These are phyloP conservation scores for Urtica urens DNA, from an alignment of 306 rosid species.

Conservation along the genomic window DNA sequence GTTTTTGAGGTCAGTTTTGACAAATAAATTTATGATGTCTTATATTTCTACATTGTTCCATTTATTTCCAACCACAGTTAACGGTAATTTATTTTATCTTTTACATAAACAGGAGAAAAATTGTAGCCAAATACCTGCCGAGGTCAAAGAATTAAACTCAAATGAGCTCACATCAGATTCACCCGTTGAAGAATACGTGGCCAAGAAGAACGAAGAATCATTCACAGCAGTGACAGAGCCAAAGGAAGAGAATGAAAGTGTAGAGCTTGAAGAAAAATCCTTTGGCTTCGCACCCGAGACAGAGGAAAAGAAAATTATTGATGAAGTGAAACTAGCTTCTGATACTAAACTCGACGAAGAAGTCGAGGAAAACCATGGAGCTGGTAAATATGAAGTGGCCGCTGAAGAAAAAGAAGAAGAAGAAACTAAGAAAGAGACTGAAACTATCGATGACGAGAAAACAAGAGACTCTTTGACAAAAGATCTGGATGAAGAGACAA, in stretches of 20 bases:
- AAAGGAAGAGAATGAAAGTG: neutral
- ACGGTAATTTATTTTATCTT: too few relatives aligned
- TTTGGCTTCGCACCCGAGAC: neutral
- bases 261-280: neutral
- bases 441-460: slow-evolving; percentile 1
- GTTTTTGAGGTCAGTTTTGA: too few relatives aligned
- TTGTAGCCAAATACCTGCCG: too few relatives aligned
- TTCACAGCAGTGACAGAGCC: neutral
- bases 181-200: slow-evolving; percentile 4
- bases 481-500: slow-evolving; percentile 10
- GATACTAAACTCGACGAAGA: neutral
- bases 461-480: neutral
- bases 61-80: too few relatives aligned
- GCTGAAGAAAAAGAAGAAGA: neutral
- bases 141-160: slow-evolving; percentile 13
- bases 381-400: neutral
- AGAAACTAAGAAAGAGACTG: neutral
- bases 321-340: neutral
- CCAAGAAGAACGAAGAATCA: neutral
- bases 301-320: neutral
- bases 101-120: too few relatives aligned
- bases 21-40: too few relatives aligned
- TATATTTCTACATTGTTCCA: too few relatives aligned
- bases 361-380: neutral
- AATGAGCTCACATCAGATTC: slow-evolving; percentile 7